Evolutionary conservation across 352 stramenopile genomes (phyloP).

Genomic region (Blastocystis sp.): DNA sequence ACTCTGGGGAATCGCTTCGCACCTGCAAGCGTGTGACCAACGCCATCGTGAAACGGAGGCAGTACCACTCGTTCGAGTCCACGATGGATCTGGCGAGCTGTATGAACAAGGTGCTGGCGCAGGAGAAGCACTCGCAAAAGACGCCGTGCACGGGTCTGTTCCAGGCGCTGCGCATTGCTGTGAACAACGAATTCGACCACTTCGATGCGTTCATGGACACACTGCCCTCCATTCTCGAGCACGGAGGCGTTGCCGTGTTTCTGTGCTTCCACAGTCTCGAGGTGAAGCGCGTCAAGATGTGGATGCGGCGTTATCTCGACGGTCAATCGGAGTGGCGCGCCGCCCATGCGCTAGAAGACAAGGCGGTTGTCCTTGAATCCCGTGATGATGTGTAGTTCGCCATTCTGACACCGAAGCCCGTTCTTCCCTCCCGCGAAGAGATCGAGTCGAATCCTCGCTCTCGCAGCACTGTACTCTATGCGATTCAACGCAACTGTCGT

Average conservation of each 20-base stretch:
- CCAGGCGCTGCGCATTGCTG: conserved; percentile 75
- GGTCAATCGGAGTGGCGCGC: conserved; percentile 11
- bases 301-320: conserved; percentile 18
- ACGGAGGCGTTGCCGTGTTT: conserved; percentile 71
- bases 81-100: not conserved
- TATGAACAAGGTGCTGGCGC: not conserved
- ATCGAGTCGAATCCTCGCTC: not conserved
- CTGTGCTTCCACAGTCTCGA: conserved; percentile 76
- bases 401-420: conserved; percentile 11
- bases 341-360: not conserved
- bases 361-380: not conserved
- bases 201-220: conserved; percentile 58
- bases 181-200: conserved; percentile 75
- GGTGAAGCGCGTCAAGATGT: conserved; percentile 47
- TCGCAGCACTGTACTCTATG: conserved; percentile 15
- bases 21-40: conserved; percentile 50
- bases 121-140: conserved; percentile 27
- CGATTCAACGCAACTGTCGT: conserved; percentile 10
- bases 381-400: not conserved
- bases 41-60: conserved; percentile 2
- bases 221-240: conserved; percentile 31
- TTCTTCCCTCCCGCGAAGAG: not conserved
- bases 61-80: conserved; percentile 14
- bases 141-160: conserved; percentile 73
- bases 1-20: conserved; percentile 70